Percentiles rank a stretch among this genome's conserved stretches.
Conservation (phyloP, 129 eudicot species). For the Helianthus tuberosus region DNA sequence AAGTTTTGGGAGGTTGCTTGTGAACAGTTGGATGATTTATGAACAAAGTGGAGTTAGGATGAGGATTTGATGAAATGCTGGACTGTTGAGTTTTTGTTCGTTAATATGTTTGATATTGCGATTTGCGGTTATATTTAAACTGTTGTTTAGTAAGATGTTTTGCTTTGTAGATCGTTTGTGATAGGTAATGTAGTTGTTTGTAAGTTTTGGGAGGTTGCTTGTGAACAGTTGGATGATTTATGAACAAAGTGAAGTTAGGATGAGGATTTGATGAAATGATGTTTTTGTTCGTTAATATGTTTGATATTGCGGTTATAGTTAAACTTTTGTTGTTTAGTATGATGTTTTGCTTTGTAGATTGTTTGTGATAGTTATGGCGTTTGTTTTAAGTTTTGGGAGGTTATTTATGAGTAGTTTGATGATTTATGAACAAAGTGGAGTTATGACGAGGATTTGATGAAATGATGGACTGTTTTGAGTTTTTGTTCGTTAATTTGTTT, state of each 20-base stretch:
- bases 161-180: constrained; percentile 10
- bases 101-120: too few relatives aligned
- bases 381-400: neutral
- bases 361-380: neutral
- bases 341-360: neutral
- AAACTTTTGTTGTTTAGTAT: too few relatives aligned
- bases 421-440: constrained; percentile 1
- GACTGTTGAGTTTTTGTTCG: too few relatives aligned
- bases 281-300: too few relatives aligned
- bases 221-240: neutral
- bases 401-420: neutral
- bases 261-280: neutral
- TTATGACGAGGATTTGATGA: constrained; percentile 4
- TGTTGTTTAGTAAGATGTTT: neutral
- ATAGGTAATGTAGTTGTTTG: neutral
- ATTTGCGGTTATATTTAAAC: too few relatives aligned
- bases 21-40: neutral
- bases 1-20: neutral
- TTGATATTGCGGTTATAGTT: too few relatives aligned
- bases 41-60: neutral
- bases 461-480: neutral
- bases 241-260: neutral
- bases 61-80: neutral
- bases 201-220: neutral
- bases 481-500: too few relatives aligned